phyloP scores from a whole-genome alignment of 192 early-diverging fungal species.

The Coemansia sp. region DNA sequence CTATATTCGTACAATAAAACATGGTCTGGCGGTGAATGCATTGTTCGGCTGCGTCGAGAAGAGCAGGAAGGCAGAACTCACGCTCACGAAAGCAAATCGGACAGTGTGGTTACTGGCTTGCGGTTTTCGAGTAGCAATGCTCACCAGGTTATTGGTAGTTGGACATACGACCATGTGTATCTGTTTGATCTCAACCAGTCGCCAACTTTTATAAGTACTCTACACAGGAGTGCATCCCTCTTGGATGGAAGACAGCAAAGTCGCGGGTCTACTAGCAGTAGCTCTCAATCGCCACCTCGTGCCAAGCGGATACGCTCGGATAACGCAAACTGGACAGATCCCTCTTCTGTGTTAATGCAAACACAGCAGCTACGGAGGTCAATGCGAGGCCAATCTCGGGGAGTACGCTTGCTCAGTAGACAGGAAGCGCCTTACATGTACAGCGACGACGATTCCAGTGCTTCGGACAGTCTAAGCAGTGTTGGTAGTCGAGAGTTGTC shows the following conservation, averaged over 20 bases:
- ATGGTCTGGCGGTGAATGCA: constrained; percentile 36
- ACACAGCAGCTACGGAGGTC: constrained; percentile 3
- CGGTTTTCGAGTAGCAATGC: constrained; percentile 39
- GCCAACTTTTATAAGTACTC: constrained; percentile 19
- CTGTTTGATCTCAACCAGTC: constrained; percentile 58
- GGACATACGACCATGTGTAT: constrained; percentile 59
- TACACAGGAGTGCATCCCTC: background rate
- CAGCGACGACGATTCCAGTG: constrained; percentile 1
- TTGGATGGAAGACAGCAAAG: background rate
- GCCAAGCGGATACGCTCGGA: constrained; percentile 25
- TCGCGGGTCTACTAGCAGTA: background rate
- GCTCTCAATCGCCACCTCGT: background rate
- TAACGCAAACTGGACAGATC: background rate
- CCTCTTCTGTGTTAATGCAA: background rate
- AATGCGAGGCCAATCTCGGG: constrained; percentile 16
- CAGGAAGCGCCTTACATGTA: constrained; percentile 33
- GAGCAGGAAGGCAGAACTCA: background rate
- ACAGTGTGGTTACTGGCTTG: constrained; percentile 45
- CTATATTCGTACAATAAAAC: constrained; percentile 1
- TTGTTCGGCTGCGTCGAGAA: constrained; percentile 36
- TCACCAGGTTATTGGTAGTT: constrained; percentile 58
- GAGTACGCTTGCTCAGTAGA: constrained; percentile 20
- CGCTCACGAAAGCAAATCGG: constrained; percentile 19
- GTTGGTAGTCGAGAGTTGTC: background rate
- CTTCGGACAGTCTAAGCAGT: background rate